Percentiles rank a stretch among this genome's conserved stretches.
Conservation (phyloP, 176 grass and related monocot genomes). For the Dactylis glomerata region DNA sequence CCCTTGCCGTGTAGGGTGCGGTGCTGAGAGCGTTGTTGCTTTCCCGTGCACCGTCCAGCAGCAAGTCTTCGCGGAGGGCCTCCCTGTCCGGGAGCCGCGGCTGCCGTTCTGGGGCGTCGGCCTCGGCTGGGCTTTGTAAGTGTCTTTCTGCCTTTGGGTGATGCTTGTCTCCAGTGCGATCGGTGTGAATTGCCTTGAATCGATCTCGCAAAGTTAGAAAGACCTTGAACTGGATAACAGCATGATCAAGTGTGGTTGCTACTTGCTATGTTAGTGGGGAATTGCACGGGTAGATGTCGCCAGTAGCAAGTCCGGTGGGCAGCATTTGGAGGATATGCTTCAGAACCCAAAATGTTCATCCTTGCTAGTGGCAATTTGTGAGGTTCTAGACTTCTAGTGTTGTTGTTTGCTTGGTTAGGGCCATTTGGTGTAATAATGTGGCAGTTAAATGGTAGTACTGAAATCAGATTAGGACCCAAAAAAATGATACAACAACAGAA, state of each 20-base stretch:
- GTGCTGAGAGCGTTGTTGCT: slow-evolving; percentile 13
- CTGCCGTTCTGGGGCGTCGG: slow-evolving; percentile 60
- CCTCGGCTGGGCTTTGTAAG: slow-evolving; percentile 64
- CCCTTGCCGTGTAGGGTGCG: neutral
- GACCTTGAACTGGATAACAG: no score
- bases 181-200: neutral
- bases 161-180: neutral
- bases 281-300: neutral
- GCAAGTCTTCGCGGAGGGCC: slow-evolving; percentile 44
- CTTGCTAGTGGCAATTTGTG: neutral
- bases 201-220: neutral
- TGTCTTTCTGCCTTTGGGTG: neutral
- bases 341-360: neutral
- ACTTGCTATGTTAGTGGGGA: neutral
- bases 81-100: slow-evolving; percentile 35
- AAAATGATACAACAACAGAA: neutral
- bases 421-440: neutral
- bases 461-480: neutral
- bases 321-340: neutral
- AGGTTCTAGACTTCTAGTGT: neutral
- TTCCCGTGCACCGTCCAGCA: slow-evolving; percentile 22
- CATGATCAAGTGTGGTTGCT: neutral
- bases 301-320: neutral
- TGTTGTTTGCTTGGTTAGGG: neutral
- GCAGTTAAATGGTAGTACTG: neutral